These are phyloP conservation scores for Carex cristatella DNA, from an alignment of 176 grass and related monocot species.

Conservation along the genomic window DNA sequence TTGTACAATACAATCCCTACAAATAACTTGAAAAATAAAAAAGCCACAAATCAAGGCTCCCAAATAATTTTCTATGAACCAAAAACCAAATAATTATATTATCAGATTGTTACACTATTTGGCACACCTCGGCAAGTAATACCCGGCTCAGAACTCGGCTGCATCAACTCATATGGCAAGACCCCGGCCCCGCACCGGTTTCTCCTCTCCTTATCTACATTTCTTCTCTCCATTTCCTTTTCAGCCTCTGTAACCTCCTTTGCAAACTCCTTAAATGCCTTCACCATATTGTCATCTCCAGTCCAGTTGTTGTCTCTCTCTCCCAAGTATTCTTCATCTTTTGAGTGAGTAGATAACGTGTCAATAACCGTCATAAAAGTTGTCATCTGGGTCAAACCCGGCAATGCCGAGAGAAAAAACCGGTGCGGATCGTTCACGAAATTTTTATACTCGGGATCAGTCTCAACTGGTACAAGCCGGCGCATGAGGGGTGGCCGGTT, in stretches of 20 bases:
- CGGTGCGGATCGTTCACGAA: slow-evolving; percentile 61
- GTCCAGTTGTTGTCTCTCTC: slow-evolving; percentile 77
- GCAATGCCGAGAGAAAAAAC: slow-evolving; percentile 85
- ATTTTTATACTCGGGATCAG: slow-evolving; percentile 70
- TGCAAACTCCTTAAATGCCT: slow-evolving; percentile 46
- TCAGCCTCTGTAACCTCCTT: slow-evolving; percentile 49
- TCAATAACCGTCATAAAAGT: slow-evolving; percentile 99
- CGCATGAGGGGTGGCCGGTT: slow-evolving; percentile 94
- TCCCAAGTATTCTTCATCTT: slow-evolving; percentile 88
- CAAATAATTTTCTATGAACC: not conserved
- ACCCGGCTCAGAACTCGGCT: slow-evolving; percentile 62
- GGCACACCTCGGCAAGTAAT: slow-evolving; percentile 86
- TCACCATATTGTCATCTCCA: slow-evolving; percentile 45
- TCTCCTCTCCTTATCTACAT: slow-evolving; percentile 37
- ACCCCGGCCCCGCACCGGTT: slow-evolving; percentile 90
- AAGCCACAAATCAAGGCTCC: not conserved
- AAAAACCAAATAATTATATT: not conserved
- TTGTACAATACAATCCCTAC: slow-evolving; percentile 21
- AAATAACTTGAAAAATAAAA: not conserved
- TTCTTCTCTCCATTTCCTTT: slow-evolving; percentile 67
- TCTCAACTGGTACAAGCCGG: slow-evolving; percentile 62
- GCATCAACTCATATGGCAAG: slow-evolving; percentile 87
- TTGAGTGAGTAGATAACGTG: slow-evolving; percentile 94
- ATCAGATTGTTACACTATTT: slow-evolving; percentile 77
- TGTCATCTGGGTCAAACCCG: slow-evolving; percentile 73